phyloP scores from a whole-genome alignment of 495 filamentous ascomycete genomes.

The Hypoxylon perforatum region DNA sequence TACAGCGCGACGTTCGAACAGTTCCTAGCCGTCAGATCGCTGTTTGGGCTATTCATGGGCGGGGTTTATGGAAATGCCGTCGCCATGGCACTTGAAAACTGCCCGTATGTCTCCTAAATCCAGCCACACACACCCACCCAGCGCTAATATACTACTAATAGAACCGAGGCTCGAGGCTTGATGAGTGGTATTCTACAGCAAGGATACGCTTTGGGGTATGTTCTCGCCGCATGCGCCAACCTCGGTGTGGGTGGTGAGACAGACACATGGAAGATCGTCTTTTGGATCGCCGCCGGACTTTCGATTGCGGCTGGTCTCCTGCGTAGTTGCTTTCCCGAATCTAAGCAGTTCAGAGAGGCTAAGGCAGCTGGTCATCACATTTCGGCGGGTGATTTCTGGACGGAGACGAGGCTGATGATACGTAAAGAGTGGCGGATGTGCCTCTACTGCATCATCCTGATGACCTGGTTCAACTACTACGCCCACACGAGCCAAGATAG shows the following conservation, averaged over 20 bases:
- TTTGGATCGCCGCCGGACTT: conserved; percentile 71
- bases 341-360: conserved; percentile 74
- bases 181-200: conserved; percentile 84
- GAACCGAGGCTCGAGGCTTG: conserved; percentile 70
- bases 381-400: conserved; percentile 66
- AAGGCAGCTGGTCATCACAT: conserved; percentile 62
- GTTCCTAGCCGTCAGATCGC: conserved; percentile 74
- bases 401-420: conserved; percentile 70
- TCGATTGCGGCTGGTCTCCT: conserved; percentile 72
- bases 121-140: neutral
- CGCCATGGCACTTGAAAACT: conserved; percentile 82
- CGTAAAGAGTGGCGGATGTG: conserved; percentile 75
- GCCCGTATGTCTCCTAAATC: conserved; percentile 58
- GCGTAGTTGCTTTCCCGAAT: conserved; percentile 75
- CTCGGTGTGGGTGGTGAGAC: conserved; percentile 68
- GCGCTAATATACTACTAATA: conserved; percentile 30
- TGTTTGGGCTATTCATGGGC: conserved; percentile 87
- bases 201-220: conserved; percentile 80
- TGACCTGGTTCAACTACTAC: conserved; percentile 71
- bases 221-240: conserved; percentile 76
- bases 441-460: conserved; percentile 75
- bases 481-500: conserved; percentile 71
- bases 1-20: conserved; percentile 73
- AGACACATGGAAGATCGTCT: conserved; percentile 72
- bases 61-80: conserved; percentile 85